Evolutionary conservation across 2,329 filamentous ascomycete species (phyloP), one percentile per base, ranked within the genome.

Genomic region (Colletotrichum australisinense): DNA sequence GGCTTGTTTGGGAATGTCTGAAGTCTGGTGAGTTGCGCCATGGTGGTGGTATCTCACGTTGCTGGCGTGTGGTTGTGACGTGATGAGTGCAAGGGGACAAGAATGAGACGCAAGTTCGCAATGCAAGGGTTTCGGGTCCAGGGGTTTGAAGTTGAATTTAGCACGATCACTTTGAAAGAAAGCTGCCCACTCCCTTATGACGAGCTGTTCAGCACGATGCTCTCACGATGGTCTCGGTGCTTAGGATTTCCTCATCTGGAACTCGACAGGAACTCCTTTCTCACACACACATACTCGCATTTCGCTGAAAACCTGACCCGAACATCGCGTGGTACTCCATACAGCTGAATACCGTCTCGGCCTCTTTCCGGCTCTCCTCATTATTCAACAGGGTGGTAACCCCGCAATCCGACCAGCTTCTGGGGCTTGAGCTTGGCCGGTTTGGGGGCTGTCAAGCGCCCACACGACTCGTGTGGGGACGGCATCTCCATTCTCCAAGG

Each of bases 1-100:
- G 80, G 81, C 75, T 82, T 82, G 24, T 52, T 62, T 19, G 63
- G 53, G 26, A 75, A 75, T 2, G 68, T 55, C 35, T 72, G 55
- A 4, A 74, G 46, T 35, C 46, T 64, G 22, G 26, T 70, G 11
- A 24, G 60, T 24, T 60, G 59, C 42, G 60, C 55, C 70, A 73
- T 70, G 4, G 5, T 55, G 22, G 2, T 3, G n/a, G 11, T 32
- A 14, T 19, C 8, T 24, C 5, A 7, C 9, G 2, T 14, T 12
- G 28, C 28, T 28, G 55, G 35, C 5, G 8, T 38, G 58, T 28
- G 3, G 8, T 32, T 14, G 30, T 69, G 38, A 42, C 24, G 52
- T 28, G 46, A 22, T 30, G 22, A 12, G 22, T 24, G 38, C 14
- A 16, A 28, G 16, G 22, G 11, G 28, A 24, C 8, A 28, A 16